Percentiles rank a stretch among this genome's conserved stretches.
These are phyloP conservation scores for Mycotypha africana DNA, from an alignment of 371 early-diverging fungal species.

Conservation along the genomic window DNA sequence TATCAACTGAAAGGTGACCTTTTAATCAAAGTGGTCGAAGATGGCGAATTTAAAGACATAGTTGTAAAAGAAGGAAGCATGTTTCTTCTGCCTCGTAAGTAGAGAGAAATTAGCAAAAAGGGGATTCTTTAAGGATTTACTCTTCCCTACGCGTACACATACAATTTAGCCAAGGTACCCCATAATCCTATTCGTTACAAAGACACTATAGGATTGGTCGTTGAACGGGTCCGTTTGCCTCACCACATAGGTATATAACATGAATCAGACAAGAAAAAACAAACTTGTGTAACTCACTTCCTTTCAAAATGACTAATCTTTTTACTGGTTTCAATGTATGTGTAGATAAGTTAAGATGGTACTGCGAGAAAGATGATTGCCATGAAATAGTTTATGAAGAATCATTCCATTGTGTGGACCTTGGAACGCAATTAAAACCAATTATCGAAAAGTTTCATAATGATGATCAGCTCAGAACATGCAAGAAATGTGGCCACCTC, in stretches of 20 bases:
- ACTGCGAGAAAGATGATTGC: slow-evolving; percentile 76
- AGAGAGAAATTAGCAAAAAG: neutral
- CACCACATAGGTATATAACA: slow-evolving; percentile 76
- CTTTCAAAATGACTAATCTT: slow-evolving; percentile 9
- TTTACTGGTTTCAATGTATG: no score
- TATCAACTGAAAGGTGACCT: slow-evolving; percentile 91
- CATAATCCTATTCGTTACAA: slow-evolving; percentile 93
- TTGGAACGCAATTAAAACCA: slow-evolving; percentile 88
- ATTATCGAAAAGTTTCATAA: slow-evolving; percentile 79
- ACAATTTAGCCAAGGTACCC: slow-evolving; percentile 68
- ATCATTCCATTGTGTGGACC: slow-evolving; percentile 82
- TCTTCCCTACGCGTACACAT: neutral
- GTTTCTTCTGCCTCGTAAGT: slow-evolving; percentile 87
- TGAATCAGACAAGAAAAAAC: slow-evolving; percentile 9
- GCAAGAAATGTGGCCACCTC: slow-evolving; percentile 68
- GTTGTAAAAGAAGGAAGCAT: slow-evolving; percentile 89
- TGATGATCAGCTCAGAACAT: slow-evolving; percentile 63
- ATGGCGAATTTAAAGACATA: slow-evolving; percentile 76
- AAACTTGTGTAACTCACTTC: slow-evolving; percentile 3
- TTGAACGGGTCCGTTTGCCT: slow-evolving; percentile 80
- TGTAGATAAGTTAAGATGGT: slow-evolving; percentile 85
- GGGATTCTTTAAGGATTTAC: no score
- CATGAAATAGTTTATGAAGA: slow-evolving; percentile 80
- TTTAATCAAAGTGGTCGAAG: slow-evolving; percentile 81
- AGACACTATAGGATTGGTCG: slow-evolving; percentile 91